These are phyloP conservation scores for Penicillium rolfsii DNA, from an alignment of 2,329 filamentous ascomycete species.

Conservation along the genomic window DNA sequence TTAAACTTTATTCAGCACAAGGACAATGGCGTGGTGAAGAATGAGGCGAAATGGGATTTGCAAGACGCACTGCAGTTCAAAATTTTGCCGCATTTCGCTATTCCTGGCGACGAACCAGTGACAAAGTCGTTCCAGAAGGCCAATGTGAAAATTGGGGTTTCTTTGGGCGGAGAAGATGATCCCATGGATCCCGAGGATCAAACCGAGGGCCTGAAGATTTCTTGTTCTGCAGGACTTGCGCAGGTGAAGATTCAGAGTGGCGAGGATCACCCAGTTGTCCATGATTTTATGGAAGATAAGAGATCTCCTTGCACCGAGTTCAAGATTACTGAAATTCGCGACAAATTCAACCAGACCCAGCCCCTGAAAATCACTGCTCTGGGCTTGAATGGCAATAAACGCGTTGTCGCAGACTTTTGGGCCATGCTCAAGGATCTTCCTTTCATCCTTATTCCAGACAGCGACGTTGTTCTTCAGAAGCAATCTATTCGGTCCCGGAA, in stretches of 20 bases:
- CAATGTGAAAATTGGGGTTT: conserved; percentile 17
- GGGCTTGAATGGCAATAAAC: conserved; percentile 49
- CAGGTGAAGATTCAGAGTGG: conserved; percentile 10
- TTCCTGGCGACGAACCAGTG: conserved; percentile 30
- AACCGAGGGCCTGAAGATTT: conserved; percentile 4
- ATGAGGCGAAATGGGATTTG: conserved; percentile 38
- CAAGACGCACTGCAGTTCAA: conserved; percentile 32
- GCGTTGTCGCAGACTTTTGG: conserved; percentile 39
- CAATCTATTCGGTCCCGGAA: conserved; percentile 31
- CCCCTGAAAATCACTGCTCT: conserved; percentile 41
- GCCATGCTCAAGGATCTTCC: conserved; percentile 35
- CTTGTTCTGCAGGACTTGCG: conserved; percentile 15
- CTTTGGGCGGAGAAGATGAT: background rate
- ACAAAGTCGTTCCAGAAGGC: conserved; percentile 22
- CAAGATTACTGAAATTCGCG: conserved; percentile 29
- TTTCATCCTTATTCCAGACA: conserved; percentile 47
- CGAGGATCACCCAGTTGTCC: conserved; percentile 27
- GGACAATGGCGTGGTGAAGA: conserved; percentile 25
- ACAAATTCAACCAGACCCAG: conserved; percentile 35
- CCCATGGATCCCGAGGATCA: background rate
- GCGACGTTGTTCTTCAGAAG: conserved; percentile 45
- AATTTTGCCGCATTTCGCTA: conserved; percentile 27
- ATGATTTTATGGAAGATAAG: conserved; percentile 10
- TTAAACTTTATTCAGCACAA: conserved; percentile 44
- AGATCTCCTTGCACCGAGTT: background rate